phyloP scores from a whole-genome alignment of 2,329 filamentous ascomycete species.

The Juglanconis sp. region DNA sequence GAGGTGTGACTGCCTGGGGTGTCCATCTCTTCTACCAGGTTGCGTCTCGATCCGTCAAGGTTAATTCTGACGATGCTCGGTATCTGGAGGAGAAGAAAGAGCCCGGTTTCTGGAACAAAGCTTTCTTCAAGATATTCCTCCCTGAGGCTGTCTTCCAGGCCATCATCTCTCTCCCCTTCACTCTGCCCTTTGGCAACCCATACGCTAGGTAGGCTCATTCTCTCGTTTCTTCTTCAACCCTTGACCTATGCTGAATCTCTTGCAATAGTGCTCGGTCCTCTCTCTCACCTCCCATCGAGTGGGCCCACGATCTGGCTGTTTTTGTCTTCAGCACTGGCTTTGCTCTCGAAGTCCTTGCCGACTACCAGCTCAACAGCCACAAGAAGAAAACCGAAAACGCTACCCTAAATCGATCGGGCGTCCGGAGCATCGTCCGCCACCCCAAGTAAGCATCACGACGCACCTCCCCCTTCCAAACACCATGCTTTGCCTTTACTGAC shows the following conservation, averaged over 20 bases:
- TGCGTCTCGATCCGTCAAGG: slow-evolving; percentile 42
- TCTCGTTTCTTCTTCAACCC: slow-evolving; percentile 23
- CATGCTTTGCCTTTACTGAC: neutral
- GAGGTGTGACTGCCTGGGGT: slow-evolving; percentile 57
- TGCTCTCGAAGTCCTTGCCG: slow-evolving; percentile 53
- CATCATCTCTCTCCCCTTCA: slow-evolving; percentile 55
- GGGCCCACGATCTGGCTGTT: slow-evolving; percentile 40
- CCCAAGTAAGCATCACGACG: slow-evolving; percentile 50
- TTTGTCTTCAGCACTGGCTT: slow-evolving; percentile 56
- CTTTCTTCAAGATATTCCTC: slow-evolving; percentile 51
- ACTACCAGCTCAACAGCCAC: slow-evolving; percentile 52
- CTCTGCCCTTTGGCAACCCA: slow-evolving; percentile 48
- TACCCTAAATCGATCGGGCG: slow-evolving; percentile 50
- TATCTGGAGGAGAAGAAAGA: slow-evolving; percentile 51
- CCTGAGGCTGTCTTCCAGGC: slow-evolving; percentile 57
- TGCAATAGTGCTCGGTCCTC: slow-evolving; percentile 10
- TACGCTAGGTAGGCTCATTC: slow-evolving; percentile 31
- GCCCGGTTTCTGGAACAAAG: slow-evolving; percentile 53
- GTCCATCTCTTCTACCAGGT: slow-evolving; percentile 54
- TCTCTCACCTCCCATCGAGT: slow-evolving; percentile 13
- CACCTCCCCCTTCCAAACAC: too few relatives aligned
- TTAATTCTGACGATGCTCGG: slow-evolving; percentile 53
- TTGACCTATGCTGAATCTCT: slow-evolving; percentile 9
- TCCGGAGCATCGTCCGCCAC: slow-evolving; percentile 60
- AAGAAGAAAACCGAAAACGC: slow-evolving; percentile 36